Conservation (phyloP, 176 grass and related monocot genomes). For the Oryza brachyantha region DNA sequence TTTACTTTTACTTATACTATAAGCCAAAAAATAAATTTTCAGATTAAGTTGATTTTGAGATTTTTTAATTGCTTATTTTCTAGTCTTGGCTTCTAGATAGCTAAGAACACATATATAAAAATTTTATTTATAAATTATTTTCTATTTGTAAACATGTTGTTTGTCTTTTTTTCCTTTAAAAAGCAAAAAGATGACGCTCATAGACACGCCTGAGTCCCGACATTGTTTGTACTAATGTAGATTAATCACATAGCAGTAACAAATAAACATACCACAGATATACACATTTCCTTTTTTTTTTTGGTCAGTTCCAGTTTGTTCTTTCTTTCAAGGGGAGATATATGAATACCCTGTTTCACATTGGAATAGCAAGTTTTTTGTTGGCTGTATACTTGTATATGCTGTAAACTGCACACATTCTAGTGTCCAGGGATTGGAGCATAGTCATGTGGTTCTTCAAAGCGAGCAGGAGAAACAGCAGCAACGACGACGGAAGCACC, state of each 20-base stretch:
- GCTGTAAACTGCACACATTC: background rate
- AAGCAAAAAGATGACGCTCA: no score
- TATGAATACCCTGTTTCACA: background rate
- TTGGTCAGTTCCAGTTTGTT: background rate
- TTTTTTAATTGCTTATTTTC: no score
- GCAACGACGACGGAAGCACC: slow-evolving; percentile 66
- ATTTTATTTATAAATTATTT: no score
- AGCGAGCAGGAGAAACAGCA: slow-evolving; percentile 51
- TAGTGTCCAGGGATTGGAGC: slow-evolving; percentile 64
- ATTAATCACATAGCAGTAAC: background rate
- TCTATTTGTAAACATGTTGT: no score
- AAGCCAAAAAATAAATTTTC: no score
- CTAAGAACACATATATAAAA: no score
- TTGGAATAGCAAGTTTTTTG: background rate
- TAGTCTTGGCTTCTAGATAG: no score
- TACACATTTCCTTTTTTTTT: slow-evolving; percentile 19
- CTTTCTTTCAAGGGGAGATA: background rate
- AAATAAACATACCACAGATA: slow-evolving; percentile 18
- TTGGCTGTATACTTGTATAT: background rate
- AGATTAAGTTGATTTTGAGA: no score
- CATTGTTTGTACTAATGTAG: background rate
- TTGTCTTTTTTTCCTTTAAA: no score
- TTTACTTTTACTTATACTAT: no score
- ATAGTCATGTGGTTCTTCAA: slow-evolving; percentile 65
- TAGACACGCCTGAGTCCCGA: background rate